phyloP scores from a whole-genome alignment of 2,329 filamentous ascomycete species.

The Cercospora canescens region DNA sequence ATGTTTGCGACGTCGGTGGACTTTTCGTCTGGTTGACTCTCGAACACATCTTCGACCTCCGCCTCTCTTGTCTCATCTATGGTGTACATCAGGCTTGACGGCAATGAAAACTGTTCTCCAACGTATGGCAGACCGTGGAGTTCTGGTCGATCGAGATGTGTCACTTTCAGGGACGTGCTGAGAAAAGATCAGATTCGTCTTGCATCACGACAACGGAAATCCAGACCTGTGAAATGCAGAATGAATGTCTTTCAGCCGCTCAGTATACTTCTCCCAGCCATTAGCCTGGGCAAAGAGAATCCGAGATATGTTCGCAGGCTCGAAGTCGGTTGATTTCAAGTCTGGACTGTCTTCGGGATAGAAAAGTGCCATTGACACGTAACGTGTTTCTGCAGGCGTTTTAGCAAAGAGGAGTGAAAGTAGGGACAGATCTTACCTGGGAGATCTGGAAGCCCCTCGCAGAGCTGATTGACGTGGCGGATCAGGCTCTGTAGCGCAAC shows the following conservation, averaged over 20 bases:
- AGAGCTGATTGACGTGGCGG: constrained; percentile 41
- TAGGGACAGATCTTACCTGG: constrained; percentile 39
- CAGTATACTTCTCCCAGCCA: constrained; percentile 41
- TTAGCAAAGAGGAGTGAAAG: background rate
- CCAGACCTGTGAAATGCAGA: constrained; percentile 44
- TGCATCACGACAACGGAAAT: background rate
- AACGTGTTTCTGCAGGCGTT: constrained; percentile 37
- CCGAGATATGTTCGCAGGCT: constrained; percentile 28
- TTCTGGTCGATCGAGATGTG: constrained; percentile 18
- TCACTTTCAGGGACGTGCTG: constrained; percentile 26
- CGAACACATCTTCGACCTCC: constrained; percentile 1
- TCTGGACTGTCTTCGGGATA: constrained; percentile 43
- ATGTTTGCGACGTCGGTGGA: constrained; percentile 6
- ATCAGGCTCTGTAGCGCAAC: constrained; percentile 46
- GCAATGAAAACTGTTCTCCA: constrained; percentile 12
- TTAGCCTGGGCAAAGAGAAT: constrained; percentile 41
- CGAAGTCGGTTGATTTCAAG: constrained; percentile 47
- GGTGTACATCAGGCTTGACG: constrained; percentile 14
- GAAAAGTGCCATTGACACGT: constrained; percentile 46
- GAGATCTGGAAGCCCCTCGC: constrained; percentile 42
- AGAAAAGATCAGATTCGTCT: constrained; percentile 7
- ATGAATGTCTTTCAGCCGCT: constrained; percentile 35
- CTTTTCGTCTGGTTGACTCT: background rate
- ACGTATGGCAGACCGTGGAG: background rate
- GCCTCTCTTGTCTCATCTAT: background rate